Base-by-base conservation (phyloP, 495 filamentous ascomycete genomes). In the Tuber microsphaerosporum region DNA sequence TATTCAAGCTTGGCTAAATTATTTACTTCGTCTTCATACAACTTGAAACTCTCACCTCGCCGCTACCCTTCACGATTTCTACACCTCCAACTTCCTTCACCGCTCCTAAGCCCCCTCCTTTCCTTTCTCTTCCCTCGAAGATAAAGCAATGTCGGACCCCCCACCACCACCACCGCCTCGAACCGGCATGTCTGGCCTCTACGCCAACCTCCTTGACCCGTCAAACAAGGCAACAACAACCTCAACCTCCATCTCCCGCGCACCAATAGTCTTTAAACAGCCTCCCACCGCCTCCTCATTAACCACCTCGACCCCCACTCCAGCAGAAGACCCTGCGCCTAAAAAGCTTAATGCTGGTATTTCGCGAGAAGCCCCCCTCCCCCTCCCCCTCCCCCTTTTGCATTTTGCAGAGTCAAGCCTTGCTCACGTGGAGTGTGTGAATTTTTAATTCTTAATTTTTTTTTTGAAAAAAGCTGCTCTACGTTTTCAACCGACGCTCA, bases 301-400 rank as follows among this genome's bases (percentile, higher is more conserved):
- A 2, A 19, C 74, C 17, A 34, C 69, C 9, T 42, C 45, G 26
- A 44, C 39, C 12, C n/a, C 83, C 75, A 83, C 84, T 77, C 86
- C 87, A 75, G 84, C 84, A 69, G 86, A 89, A 76, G 56, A 65
- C 84, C 69, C 84, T 86, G 73, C 81, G 85, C 86, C 69, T 78
- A 93, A 92, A 86, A 94, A 92, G 85, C 87, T 92, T 80, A 92
- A 90, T 87, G 85, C 92, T 85, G 91, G 92, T 94, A 91, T 82
- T 84, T 84, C 83, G 77, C 74, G 82, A 81, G 83, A 78, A 79
- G 72, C 84, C 81, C 83, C 79, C 76, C 76, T 77, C 77, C 48
- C 73, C 73, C 76, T 77, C 77, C 48, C 73, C 73, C 69, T 79
- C 73, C 74, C 78, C 71, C 77, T 71, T 73, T 77, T 83, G 56